phyloP scores from a whole-genome alignment of 192 early-diverging fungal genomes.

The Spizellomyces punctatus region DNA sequence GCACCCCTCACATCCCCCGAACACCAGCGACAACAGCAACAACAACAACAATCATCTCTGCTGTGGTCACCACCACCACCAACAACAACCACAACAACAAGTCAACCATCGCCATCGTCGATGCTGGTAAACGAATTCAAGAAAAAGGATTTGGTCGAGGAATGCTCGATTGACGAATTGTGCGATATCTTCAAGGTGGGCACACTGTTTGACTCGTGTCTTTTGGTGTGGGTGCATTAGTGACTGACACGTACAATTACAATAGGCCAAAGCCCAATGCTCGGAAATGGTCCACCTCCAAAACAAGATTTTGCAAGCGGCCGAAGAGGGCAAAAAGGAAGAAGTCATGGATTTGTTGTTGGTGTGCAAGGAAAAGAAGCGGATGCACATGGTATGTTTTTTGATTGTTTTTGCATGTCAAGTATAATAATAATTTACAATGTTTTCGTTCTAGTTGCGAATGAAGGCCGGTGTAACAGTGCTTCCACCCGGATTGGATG shows the following conservation, averaged over 20 bases:
- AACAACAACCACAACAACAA: constrained; percentile 7
- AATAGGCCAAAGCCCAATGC: constrained; percentile 38
- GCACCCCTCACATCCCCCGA: background rate
- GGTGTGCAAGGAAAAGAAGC: constrained; percentile 44
- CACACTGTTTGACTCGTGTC: background rate
- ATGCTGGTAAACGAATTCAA: background rate
- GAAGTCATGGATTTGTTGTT: constrained; percentile 40
- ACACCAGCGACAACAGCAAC: background rate
- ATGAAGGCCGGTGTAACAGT: constrained; percentile 36
- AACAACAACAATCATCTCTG: background rate
- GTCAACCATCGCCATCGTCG: background rate
- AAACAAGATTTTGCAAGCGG: constrained; percentile 36
- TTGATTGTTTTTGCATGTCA: background rate
- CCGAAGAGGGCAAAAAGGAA: constrained; percentile 34
- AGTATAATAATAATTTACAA: background rate
- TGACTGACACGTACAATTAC: background rate
- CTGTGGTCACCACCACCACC: constrained; percentile 3
- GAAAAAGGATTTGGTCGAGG: constrained; percentile 29
- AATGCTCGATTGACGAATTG: constrained; percentile 39
- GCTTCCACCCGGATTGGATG: constrained; percentile 21
- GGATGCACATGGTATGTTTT: constrained; percentile 39
- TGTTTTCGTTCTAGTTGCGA: constrained; percentile 31
- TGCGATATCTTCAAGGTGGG: constrained; percentile 47
- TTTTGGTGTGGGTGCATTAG: background rate
- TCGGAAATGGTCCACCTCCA: constrained; percentile 38